Evolutionary conservation across 129 eudicot species (phyloP).

Genomic region (Centaurea solstitialis): DNA sequence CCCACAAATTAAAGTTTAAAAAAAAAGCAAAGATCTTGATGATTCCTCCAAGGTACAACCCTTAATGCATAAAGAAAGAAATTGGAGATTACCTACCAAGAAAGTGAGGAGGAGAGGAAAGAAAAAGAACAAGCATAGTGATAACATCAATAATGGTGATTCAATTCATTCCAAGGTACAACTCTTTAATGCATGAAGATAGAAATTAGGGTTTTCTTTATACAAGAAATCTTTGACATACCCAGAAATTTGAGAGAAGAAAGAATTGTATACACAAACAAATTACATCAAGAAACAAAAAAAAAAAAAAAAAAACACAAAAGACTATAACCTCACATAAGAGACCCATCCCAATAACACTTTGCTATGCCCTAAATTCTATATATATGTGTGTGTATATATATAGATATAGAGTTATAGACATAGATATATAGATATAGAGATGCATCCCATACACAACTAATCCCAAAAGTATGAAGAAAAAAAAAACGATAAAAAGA

Average conservation of each 20-base stretch:
- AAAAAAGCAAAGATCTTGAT: not conserved
- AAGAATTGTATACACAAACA: constrained; percentile 45
- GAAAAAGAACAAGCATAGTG: constrained; percentile 13
- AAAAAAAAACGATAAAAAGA: constrained; percentile 12
- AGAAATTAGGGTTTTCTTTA: constrained; percentile 21
- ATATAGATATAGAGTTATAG: constrained; percentile 13
- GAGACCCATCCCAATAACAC: constrained; percentile 35
- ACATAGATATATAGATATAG: constrained; percentile 17
- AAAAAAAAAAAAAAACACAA: constrained; percentile 22
- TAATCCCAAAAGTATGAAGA: constrained; percentile 32
- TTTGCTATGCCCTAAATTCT: constrained; percentile 23
- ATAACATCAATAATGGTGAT: constrained; percentile 27
- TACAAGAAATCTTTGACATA: constrained; percentile 28
- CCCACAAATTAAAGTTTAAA: not conserved
- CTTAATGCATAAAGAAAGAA: not conserved
- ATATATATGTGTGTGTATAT: constrained; percentile 13
- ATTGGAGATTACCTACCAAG: not conserved
- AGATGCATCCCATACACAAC: constrained; percentile 32
- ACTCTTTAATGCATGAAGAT: constrained; percentile 22
- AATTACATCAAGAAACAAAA: constrained; percentile 28
- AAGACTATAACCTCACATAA: constrained; percentile 11
- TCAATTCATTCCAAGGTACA: constrained; percentile 25
- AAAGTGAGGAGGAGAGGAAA: constrained; percentile 1
- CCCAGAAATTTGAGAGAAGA: constrained; percentile 37
- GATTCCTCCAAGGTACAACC: not conserved